Evolutionary conservation across 208 protist species (phyloP).

Genomic region (Endotrypanum monterogeii): DNA sequence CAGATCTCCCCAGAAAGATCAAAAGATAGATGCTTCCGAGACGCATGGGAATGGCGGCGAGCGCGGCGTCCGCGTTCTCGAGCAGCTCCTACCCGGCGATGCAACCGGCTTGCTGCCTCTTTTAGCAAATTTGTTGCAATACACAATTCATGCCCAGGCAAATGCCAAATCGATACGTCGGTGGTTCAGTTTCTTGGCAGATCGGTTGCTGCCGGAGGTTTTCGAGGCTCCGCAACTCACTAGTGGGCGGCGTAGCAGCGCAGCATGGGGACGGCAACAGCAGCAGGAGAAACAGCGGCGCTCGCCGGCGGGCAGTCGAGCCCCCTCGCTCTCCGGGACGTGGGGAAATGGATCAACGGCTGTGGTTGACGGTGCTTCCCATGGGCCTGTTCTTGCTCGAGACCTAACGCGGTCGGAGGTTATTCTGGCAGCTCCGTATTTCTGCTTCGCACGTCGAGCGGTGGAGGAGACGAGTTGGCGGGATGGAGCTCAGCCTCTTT

Average conservation of each 20-base stretch:
- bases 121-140: slow-evolving; percentile 52
- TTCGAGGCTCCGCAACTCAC: slow-evolving; percentile 75
- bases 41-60: not conserved
- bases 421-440: slow-evolving; percentile 65
- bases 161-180: slow-evolving; percentile 47
- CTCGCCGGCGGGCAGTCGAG: not conserved
- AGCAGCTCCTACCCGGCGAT: slow-evolving; percentile 25
- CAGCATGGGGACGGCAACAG: slow-evolving; percentile 34
- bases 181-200: slow-evolving; percentile 71
- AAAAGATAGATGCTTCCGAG: not conserved
- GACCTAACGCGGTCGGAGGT: slow-evolving; percentile 71
- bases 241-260: slow-evolving; percentile 43
- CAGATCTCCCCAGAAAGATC: slow-evolving; percentile 4
- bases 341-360: not conserved
- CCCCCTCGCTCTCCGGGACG: not conserved
- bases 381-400: slow-evolving; percentile 55
- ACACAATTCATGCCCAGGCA: slow-evolving; percentile 59
- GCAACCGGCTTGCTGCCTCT: slow-evolving; percentile 59
- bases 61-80: slow-evolving; percentile 16
- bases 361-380: slow-evolving; percentile 4
- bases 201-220: slow-evolving; percentile 58
- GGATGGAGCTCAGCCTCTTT: slow-evolving; percentile 52
- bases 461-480: slow-evolving; percentile 71
- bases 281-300: slow-evolving; percentile 14
- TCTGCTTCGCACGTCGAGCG: slow-evolving; percentile 72